Base-by-base conservation (phyloP, 257 asterid genomes). In the Solanum piurae region DNA sequence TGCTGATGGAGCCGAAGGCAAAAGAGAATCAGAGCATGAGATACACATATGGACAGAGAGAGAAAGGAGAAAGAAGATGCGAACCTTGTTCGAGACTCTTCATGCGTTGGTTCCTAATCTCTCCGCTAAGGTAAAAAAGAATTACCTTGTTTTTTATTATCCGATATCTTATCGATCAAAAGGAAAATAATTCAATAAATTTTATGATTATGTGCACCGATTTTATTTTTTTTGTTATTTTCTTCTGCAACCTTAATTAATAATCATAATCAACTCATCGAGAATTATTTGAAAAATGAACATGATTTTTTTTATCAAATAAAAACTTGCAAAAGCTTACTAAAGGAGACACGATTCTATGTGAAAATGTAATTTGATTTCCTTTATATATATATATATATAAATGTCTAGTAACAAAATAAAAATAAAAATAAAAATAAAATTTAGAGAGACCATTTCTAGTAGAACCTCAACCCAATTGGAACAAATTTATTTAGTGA, bases 31-130 rank as follows among this genome's bases (percentile, higher is more conserved):
- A 2, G 98, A 94, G 64, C 96, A 94, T 60, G 97, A 94, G 91
- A 25, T 93, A 90, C 98, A 94, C 68, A 94, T 92, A 89, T 92
- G 92, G 95, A 96, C 98, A 0, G 98, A 95, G 89, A 95, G 98
- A 83, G 97, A 95, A 86, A 93, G 98, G 86, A 94, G 98, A 87
- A 96, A 95, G 90, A 96, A 93, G 94, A 96, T 96, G 98, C 90
- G 96, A 73, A 91, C 90, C 90, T 92, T 93, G 96, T 96, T 95
- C 83, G 77, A 92, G 10, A 93, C 76, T 90, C 98, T 96, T 85
- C 98, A 94, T 87, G 92, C 93, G 89, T 89, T 96, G 93, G 95
- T 96, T 74, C 98, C 98, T 85, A 98, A 95, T 4, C 94, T 95
- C 87, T 94, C 98, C 40, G 90, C 93, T 1, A 96, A 94, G 98